Percentiles rank a stretch among this genome's conserved stretches.
Evolutionary conservation across 208 protist genomes (phyloP).

Genomic region (Jaenimonas drosophilae): DNA sequence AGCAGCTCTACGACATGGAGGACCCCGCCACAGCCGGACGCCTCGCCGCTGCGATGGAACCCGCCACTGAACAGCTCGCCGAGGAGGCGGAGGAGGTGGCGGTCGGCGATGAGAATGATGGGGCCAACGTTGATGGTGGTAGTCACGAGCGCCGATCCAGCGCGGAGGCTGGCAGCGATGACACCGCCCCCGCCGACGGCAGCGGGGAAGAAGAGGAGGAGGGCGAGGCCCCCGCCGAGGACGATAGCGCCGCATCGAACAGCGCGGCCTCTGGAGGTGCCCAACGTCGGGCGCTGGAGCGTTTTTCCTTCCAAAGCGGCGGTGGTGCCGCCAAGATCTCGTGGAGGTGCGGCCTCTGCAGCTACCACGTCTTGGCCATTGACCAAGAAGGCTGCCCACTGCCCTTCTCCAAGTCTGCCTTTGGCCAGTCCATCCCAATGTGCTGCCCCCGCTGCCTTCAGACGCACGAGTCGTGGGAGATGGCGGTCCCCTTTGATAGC

Average conservation of each 20-base stretch:
- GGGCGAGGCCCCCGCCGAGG: constrained; percentile 1
- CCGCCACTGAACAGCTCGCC: no score
- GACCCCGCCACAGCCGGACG: no score
- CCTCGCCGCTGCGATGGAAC: no score
- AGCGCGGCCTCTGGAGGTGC: neutral
- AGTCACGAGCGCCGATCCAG: neutral
- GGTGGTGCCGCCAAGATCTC: constrained; percentile 21
- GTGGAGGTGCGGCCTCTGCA: constrained; percentile 74
- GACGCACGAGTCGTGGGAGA: constrained; percentile 61
- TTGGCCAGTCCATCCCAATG: constrained; percentile 56
- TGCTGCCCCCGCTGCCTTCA: constrained; percentile 64
- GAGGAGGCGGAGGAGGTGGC: no score
- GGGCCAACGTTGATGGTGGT: no score
- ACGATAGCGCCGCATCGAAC: neutral
- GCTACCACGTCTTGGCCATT: constrained; percentile 75
- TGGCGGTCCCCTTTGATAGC: constrained; percentile 53
- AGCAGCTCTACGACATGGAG: no score
- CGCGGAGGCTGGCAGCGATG: no score
- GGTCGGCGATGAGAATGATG: no score
- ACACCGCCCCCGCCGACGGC: neutral
- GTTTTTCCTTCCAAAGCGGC: neutral
- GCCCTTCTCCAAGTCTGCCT: constrained; percentile 52
- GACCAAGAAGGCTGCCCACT: constrained; percentile 65
- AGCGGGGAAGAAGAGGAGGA: neutral
- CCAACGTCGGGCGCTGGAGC: no score